Base-by-base conservation (phyloP, 148 eudicot species). In the Arctostaphylos glauca region DNA sequence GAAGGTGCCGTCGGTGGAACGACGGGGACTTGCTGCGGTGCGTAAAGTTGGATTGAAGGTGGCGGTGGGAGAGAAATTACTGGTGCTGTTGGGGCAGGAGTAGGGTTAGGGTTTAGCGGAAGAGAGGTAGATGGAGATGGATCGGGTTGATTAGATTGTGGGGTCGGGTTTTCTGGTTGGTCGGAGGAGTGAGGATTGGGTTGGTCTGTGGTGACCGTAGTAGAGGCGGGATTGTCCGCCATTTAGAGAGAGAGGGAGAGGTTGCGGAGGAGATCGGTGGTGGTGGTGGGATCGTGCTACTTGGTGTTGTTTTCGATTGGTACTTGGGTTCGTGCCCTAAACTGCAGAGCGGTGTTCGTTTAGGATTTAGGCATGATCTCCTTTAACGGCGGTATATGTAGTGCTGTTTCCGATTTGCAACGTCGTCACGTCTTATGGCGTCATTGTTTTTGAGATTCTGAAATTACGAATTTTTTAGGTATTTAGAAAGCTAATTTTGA, bases 51-150 rank as follows among this genome's bases (percentile, higher is more conserved):
- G 72, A 86, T 83, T 79, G 83, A 75, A 16, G 87, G 89, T 0
- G 87, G 81, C 52, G 66, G 89, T 9, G 86, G 85, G 21, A 90
- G 85, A 31, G 81, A 5, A 1, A 70, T n/a, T 50, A 78, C 77
- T 18, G 86, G 68, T 25, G 87, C 86, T 44, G 50, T 76, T 58
- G 54, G 83, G 13, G 43, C 78, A 41, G 73, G 90, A 80, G 44
- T 89, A 84, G 91, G 95, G 85, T 89, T 91, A 81, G 90, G 88
- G 89, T 81, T 77, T 78, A 82, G 14, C 9, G 87, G 74, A 5
- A 64, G 19, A 16, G 83, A 58, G 15, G 89, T 56, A 25, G 86
- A 84, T 5, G 87, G 25, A 38, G 79, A 70, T 14, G 84, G 80
- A 77, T 79, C 84, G 54, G 86, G 80, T 46, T 80, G 85, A 67